Evolutionary conservation across 768 basidiomycete species (phyloP), one percentile per base, ranked within the genome.

Genomic region (Lactifluus subvellereus): DNA sequence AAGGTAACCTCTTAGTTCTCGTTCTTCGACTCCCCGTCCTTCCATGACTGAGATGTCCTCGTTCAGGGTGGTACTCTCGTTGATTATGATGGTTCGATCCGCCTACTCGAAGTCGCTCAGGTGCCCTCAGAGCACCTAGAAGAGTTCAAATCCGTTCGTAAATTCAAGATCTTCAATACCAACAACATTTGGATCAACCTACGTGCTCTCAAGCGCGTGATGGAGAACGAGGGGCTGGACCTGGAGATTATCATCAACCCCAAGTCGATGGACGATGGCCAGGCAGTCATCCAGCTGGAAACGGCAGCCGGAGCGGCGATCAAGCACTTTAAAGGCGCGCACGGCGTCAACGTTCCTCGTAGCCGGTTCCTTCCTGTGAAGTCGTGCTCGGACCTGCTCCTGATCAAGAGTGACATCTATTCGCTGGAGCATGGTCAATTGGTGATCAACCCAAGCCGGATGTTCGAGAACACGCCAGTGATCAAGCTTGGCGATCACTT

Each of bases 91-190:
- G 88, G 88, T 59, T 76, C 75, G 45, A 75, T 88, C 54, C 80
- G 87, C 59, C 75, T 89, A n/a, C 81, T 89, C 67, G 87, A 89
- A 75, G 85, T 89, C 52, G 88, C 88, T 3, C 87, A 89, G 71
- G 88, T 89, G 7, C 83, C 86, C 27, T 80, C 78, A 40, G 87
- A 87, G 71, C 87, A 88, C 69, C 76, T 86, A 54, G 85, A 88
- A 70, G 86, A 87, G 71, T 88, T 88, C 82, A 87, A 87, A 72
- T 82, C 80, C 70, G 77, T 86, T 49, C 80, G 87, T 66, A 88
- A 87, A 73, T 92, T 92, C 83, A 87, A 88, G 78, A 84, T 86
- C 69, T 86, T 89, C 81, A 87, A 87, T 75, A 85, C 85, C 30
- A 87, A 87, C 75, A 86, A 85, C 70, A 71, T 85, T 58, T 86